Percentiles rank a stretch among this genome's conserved stretches.
Conservation (phyloP, 2,329 filamentous ascomycete species). For the Diaporthe helianthi region DNA sequence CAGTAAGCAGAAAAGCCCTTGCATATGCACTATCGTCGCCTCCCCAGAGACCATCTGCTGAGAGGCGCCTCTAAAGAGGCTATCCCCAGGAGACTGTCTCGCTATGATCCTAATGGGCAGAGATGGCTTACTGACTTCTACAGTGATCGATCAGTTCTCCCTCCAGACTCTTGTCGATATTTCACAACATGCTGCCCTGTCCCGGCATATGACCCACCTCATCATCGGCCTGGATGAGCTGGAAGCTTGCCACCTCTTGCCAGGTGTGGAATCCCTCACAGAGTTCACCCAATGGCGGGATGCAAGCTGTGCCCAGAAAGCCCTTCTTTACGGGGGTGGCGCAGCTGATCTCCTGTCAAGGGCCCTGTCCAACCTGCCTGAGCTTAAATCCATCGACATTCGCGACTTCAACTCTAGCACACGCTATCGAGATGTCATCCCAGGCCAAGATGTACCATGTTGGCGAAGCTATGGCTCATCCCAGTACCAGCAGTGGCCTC, state of each 20-base stretch:
- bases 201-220: conserved; percentile 50
- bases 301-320: conserved; percentile 38
- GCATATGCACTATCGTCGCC: no score
- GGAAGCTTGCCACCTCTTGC: neutral
- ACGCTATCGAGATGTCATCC: conserved; percentile 64
- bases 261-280: neutral
- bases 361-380: conserved; percentile 61
- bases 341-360: conserved; percentile 61
- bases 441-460: conserved; percentile 47
- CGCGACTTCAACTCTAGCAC: conserved; percentile 62
- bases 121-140: conserved; percentile 40
- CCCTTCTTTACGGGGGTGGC: conserved; percentile 51
- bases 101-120: conserved; percentile 46
- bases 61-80: no score
- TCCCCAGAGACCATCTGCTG: no score
- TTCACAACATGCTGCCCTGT: conserved; percentile 52
- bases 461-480: conserved; percentile 47
- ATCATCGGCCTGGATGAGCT: conserved; percentile 55
- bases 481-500: conserved; percentile 1
- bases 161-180: conserved; percentile 62
- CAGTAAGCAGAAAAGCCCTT: conserved; percentile 45
- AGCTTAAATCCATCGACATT: conserved; percentile 63
- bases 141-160: conserved; percentile 46
- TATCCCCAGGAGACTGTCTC: no score
- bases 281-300: neutral